These are phyloP conservation scores for Arabis hirsuta DNA, from an alignment of 345 rosid species.

Conservation along the genomic window DNA sequence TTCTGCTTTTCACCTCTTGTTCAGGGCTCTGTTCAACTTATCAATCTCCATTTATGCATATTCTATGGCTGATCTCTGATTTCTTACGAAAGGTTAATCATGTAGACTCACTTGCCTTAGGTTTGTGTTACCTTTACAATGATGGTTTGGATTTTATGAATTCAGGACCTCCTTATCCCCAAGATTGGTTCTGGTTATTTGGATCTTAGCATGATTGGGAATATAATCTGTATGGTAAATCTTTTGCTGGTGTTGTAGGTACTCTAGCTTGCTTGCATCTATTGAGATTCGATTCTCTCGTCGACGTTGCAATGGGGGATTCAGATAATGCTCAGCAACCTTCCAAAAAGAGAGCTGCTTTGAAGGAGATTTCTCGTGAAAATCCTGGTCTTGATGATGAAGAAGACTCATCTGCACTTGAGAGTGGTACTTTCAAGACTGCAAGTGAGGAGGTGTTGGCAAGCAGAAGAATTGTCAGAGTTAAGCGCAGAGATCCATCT, in stretches of 20 bases:
- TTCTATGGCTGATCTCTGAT: too few relatives aligned
- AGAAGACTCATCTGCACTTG: constrained; percentile 62
- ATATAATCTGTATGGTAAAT: background rate
- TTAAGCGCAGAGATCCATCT: constrained; percentile 55
- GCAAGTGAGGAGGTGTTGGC: constrained; percentile 88
- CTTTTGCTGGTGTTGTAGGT: constrained; percentile 6
- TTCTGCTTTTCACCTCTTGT: constrained; percentile 13
- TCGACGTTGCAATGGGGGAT: constrained; percentile 62
- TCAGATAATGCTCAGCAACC: constrained; percentile 64
- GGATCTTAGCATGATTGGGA: background rate
- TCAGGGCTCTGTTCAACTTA: background rate
- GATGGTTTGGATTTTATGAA: background rate
- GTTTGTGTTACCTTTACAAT: background rate
- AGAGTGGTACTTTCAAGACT: constrained; percentile 78
- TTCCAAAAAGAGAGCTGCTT: constrained; percentile 93
- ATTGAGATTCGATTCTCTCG: constrained; percentile 13
- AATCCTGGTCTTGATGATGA: constrained; percentile 92
- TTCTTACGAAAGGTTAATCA: background rate
- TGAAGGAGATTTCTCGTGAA: constrained; percentile 80
- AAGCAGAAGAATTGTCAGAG: constrained; percentile 71
- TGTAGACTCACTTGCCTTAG: background rate
- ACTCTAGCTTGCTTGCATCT: constrained; percentile 8
- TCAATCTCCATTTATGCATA: too few relatives aligned
- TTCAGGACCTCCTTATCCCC: background rate
- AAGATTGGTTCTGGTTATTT: constrained; percentile 2